Percentiles rank a stretch among this genome's conserved stretches.
phyloP scores from a whole-genome alignment of 2,329 filamentous ascomycete genomes.

The Sporothrix humicola region DNA sequence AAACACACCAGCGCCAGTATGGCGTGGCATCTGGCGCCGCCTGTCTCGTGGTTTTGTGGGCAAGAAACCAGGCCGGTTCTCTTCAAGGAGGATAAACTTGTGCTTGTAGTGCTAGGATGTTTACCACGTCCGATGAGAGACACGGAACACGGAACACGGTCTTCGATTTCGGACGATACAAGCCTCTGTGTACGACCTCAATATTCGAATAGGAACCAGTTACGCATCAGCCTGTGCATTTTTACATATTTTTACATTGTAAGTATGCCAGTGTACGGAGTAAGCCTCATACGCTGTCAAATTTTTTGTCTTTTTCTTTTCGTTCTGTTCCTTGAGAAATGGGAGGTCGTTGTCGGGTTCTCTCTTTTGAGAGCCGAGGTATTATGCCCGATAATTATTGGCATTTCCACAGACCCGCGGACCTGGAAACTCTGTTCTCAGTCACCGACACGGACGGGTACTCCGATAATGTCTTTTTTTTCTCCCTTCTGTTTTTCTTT shows the following conservation, averaged over 20 bases:
- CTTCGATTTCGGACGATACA: not conserved
- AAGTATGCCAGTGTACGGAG: too few species aligned
- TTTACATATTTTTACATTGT: too few species aligned
- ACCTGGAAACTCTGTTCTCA: not conserved
- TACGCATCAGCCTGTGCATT: too few species aligned
- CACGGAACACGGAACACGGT: slow-evolving; percentile 1
- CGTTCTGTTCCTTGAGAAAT: not conserved
- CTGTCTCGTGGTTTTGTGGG: slow-evolving; percentile 16
- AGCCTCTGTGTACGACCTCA: too few species aligned
- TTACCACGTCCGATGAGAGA: not conserved
- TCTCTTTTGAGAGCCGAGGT: slow-evolving; percentile 5
- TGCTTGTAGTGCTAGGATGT: not conserved
- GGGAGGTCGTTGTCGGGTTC: not conserved
- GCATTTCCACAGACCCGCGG: not conserved
- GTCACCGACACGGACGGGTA: slow-evolving; percentile 8
- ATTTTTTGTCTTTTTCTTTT: too few species aligned
- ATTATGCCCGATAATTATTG: not conserved
- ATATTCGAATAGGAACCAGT: not conserved
- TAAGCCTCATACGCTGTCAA: too few species aligned
- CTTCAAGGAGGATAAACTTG: not conserved
- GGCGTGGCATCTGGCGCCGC: slow-evolving; percentile 14
- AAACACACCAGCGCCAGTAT: not conserved
- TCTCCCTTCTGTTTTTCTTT: not conserved
- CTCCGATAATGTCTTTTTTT: not conserved
- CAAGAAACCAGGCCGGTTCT: slow-evolving; percentile 1